Percentiles rank a stretch among this genome's conserved stretches.
Conservation (phyloP, 331 rosid genomes). For the Ulmus americana region DNA sequence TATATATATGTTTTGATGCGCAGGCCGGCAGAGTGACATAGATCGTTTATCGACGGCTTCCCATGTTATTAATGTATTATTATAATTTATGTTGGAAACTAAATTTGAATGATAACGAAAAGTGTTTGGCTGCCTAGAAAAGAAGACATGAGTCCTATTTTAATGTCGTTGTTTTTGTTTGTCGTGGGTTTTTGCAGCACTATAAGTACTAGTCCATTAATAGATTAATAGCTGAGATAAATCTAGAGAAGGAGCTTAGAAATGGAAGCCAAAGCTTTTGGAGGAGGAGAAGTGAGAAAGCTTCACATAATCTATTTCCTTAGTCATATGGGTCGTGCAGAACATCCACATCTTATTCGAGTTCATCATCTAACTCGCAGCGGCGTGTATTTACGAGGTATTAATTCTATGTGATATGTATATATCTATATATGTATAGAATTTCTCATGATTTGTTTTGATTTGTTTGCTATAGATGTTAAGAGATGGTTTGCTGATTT, state of each 20-base stretch:
- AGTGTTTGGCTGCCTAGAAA: constrained; percentile 21
- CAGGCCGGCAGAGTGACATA: constrained; percentile 64
- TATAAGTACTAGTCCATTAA: constrained; percentile 10
- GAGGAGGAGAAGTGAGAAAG: constrained; percentile 40
- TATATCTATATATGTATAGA: too few species aligned
- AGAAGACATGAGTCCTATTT: constrained; percentile 18
- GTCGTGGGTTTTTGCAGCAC: constrained; percentile 21
- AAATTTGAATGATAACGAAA: constrained; percentile 12
- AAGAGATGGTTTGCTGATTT: constrained; percentile 81
- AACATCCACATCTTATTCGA: constrained; percentile 77
- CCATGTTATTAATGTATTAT: constrained; percentile 10
- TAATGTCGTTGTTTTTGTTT: neutral
- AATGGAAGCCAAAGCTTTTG: constrained; percentile 56
- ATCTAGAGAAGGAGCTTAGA: neutral
- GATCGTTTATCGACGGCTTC: constrained; percentile 39
- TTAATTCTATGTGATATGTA: too few species aligned
- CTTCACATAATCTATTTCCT: constrained; percentile 72
- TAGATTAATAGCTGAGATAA: neutral
- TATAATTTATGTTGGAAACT: constrained; percentile 23
- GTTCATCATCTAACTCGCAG: constrained; percentile 59
- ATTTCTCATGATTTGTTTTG: neutral
- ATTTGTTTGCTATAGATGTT: constrained; percentile 38
- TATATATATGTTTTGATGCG: constrained; percentile 18
- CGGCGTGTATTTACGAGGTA: constrained; percentile 76
- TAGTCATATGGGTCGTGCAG: constrained; percentile 45